Percentiles rank a stretch among this genome's conserved stretches.
Conservation (phyloP, 495 filamentous ascomycete species). For the Hypoxylon rickii region DNA sequence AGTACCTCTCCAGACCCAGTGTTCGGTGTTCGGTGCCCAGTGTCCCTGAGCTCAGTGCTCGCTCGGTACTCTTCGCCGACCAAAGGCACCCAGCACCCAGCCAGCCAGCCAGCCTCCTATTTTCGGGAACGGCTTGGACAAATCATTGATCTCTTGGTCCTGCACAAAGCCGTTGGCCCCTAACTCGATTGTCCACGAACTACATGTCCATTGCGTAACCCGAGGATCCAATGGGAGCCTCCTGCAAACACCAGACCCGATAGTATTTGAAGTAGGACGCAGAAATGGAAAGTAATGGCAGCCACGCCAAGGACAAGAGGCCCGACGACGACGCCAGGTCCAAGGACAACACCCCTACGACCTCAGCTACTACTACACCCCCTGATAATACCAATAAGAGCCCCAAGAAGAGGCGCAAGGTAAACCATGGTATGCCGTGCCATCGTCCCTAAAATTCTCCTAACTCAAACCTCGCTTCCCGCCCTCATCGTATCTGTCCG, state of each 20-base stretch:
- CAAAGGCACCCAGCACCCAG: too few species aligned
- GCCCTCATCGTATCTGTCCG: constrained; percentile 29
- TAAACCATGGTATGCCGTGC: constrained; percentile 88
- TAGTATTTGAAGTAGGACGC: constrained; percentile 39
- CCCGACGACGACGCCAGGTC: constrained; percentile 51
- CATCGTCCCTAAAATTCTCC: constrained; percentile 40
- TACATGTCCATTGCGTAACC: constrained; percentile 57
- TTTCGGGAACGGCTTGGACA: constrained; percentile 30
- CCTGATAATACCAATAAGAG: constrained; percentile 58
- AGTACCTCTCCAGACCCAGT: neutral
- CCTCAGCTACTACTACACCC: constrained; percentile 42
- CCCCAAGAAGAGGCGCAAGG: constrained; percentile 96
- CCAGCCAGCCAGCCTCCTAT: constrained; percentile 20
- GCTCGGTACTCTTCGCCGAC: constrained; percentile 22
- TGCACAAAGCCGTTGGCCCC: constrained; percentile 54
- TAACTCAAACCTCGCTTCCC: constrained; percentile 25
- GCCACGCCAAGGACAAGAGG: constrained; percentile 55
- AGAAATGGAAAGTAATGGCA: constrained; percentile 49
- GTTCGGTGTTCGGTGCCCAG: too few species aligned
- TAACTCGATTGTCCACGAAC: constrained; percentile 53
- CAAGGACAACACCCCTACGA: constrained; percentile 48
- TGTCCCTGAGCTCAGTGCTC: too few species aligned
- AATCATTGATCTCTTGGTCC: constrained; percentile 42
- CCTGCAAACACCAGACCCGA: constrained; percentile 38
- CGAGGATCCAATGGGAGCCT: constrained; percentile 53